Base-by-base conservation (phyloP, 352 stramenopile genomes). In the Chrysophaeum taylorii region DNA sequence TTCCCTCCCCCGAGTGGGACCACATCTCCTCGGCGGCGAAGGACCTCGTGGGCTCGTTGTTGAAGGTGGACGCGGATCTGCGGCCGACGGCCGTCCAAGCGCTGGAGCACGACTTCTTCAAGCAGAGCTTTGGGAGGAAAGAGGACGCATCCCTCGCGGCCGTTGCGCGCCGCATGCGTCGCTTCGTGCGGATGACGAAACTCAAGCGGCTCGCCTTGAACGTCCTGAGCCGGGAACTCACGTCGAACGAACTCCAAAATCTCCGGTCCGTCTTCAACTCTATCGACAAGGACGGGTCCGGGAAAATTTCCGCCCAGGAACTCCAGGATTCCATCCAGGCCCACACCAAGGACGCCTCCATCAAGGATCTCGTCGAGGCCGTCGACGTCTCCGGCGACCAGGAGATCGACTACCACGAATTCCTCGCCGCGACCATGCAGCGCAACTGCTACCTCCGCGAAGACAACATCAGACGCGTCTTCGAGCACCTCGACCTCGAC, bases 1-100 rank as follows among this genome's bases (percentile, higher is more conserved):
- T 90, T 73, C 84, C 85, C 16, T 82, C 74, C n/a, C 85, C 85
- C 0, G 92, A 96, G 70, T 98, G 94, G 94, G 91, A 97, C 73
- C 78, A 86, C 15, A 95, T 98, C 33, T 96, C 88, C 12, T 76
- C 85, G 25, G 82, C 87, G 39, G 94, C 93, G 0, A 98, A 97
- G 76, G 86, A 97, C 54, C 92, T 98, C 69, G 94, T 98, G n/a
- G 78, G 74, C 29, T 85, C 85, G 50, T 75, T 98, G 67, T 75
- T 98, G 60, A 88, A 85, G 27, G 90, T 96, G 33, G 85, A 96
- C 78, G 88, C 90, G 0, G 78, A 72, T 2, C 72, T 87, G 63
- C 80, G 87, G 68, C 77, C 84, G 12, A 90, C 81, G 23, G 85
- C 85, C 35, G 41, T 66, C 7, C 45, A 87, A 48, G 81, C 83